phyloP scores from a whole-genome alignment of 768 basidiomycete species.

The Tulasnella calospora region DNA sequence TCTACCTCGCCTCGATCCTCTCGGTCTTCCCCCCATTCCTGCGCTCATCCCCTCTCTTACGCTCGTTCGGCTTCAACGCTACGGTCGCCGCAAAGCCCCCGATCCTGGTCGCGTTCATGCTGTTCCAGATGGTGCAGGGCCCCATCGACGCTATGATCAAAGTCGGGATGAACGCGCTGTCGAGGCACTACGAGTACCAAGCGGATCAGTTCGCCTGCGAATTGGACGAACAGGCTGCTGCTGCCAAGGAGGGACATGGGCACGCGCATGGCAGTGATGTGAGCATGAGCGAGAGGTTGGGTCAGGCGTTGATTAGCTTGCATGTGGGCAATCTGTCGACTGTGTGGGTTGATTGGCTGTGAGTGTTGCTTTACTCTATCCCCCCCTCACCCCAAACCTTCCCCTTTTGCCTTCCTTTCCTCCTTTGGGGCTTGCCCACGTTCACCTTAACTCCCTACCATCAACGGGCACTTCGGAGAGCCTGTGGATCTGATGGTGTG shows the following conservation, averaged over 20 bases:
- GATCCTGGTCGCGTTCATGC: slow-evolving; percentile 77
- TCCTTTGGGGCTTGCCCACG: not conserved
- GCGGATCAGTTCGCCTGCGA: slow-evolving; percentile 85
- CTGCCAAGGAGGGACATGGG: slow-evolving; percentile 31
- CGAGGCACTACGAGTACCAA: slow-evolving; percentile 85
- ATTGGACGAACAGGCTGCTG: slow-evolving; percentile 45
- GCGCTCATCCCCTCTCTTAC: slow-evolving; percentile 68
- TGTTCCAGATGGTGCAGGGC: slow-evolving; percentile 85
- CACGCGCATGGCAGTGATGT: slow-evolving; percentile 42
- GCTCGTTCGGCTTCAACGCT: slow-evolving; percentile 74
- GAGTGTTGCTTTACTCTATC: slow-evolving; percentile 33
- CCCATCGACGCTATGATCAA: slow-evolving; percentile 71
- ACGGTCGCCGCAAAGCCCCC: slow-evolving; percentile 61
- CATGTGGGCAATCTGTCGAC: slow-evolving; percentile 91
- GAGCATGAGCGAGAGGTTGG: slow-evolving; percentile 74
- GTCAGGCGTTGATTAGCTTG: slow-evolving; percentile 72
- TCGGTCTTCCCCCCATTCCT: slow-evolving; percentile 88
- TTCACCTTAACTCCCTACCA: not conserved
- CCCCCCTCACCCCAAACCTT: not conserved
- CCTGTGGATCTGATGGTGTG: not conserved
- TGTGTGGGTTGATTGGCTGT: slow-evolving; percentile 93
- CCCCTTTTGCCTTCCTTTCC: not conserved
- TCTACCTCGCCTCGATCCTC: slow-evolving; percentile 83
- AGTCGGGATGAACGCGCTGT: slow-evolving; percentile 74
- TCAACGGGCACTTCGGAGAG: not conserved